Conservation (phyloP, 2,329 filamentous ascomycete species). For the Mariannaea sp. region DNA sequence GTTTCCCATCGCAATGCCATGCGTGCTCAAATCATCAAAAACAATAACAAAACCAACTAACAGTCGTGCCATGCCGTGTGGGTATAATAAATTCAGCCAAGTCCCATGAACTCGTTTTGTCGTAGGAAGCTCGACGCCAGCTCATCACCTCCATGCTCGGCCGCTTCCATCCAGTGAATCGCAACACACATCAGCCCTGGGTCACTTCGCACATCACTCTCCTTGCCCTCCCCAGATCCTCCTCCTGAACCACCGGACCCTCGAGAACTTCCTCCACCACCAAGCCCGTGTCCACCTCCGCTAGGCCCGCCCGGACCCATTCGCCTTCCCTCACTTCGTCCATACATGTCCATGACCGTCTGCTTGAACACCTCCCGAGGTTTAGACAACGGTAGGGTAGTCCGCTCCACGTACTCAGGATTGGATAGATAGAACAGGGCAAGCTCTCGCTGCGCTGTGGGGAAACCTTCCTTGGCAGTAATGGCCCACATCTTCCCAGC, state of each 20-base stretch:
- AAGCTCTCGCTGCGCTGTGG: conserved; percentile 88
- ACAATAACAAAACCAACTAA: conserved; percentile 25
- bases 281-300: conserved; percentile 30
- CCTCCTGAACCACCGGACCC: conserved; percentile 30
- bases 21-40: conserved; percentile 18
- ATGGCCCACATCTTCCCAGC: conserved; percentile 90
- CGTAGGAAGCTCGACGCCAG: conserved; percentile 81
- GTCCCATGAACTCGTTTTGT: conserved; percentile 59
- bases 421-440: conserved; percentile 93
- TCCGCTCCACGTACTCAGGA: conserved; percentile 80
- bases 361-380: conserved; percentile 90
- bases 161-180: conserved; percentile 96
- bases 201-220: conserved; percentile 68
- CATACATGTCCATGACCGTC: conserved; percentile 75
- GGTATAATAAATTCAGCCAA: conserved; percentile 40
- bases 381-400: conserved; percentile 81
- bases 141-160: conserved; percentile 82
- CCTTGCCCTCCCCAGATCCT: conserved; percentile 38
- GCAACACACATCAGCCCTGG: conserved; percentile 91
- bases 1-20: conserved; percentile 12
- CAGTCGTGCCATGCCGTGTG: conserved; percentile 22
- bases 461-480: conserved; percentile 83
- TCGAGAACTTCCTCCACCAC: conserved; percentile 32
- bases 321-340: conserved; percentile 44
- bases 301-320: conserved; percentile 30